These are phyloP conservation scores for Castanea crenata DNA, from an alignment of 306 rosid species.

Conservation along the genomic window DNA sequence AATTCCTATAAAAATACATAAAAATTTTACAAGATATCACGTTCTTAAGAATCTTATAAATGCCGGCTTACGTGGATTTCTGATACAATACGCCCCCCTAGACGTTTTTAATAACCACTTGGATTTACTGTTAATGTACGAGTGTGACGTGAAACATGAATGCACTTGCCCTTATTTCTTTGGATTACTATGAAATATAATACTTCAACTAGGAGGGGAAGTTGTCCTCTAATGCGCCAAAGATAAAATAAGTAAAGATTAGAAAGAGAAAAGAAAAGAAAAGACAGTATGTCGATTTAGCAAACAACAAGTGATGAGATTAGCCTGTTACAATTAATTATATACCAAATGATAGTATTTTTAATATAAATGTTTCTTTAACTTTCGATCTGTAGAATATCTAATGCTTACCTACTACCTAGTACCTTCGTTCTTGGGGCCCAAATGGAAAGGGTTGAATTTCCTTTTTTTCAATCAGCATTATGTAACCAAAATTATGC, in stretches of 20 bases:
- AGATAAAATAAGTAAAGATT: neutral
- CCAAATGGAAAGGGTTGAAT: no score
- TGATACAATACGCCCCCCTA: no score
- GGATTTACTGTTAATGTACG: no score
- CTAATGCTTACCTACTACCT: neutral
- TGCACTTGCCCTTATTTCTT: neutral
- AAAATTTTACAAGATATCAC: no score
- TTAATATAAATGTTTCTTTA: neutral
- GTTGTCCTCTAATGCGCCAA: slow-evolving; percentile 16
- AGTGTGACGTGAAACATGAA: no score
- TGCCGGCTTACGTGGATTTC: no score
- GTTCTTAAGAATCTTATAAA: no score
- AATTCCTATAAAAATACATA: no score
- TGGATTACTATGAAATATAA: neutral
- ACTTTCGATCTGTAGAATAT: neutral
- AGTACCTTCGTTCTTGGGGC: no score
- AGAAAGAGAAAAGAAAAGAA: neutral
- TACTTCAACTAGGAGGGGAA: slow-evolving; percentile 22
- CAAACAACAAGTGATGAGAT: neutral
- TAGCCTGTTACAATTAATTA: neutral
- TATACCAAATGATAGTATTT: neutral
- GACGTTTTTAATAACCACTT: no score
- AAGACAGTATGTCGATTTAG: neutral
- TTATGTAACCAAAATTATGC: no score
- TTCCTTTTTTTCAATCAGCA: no score